Evolutionary conservation across 2,329 filamentous ascomycete species (phyloP), one percentile per base, ranked within the genome.

Genomic region (Colletotrichum horii): DNA sequence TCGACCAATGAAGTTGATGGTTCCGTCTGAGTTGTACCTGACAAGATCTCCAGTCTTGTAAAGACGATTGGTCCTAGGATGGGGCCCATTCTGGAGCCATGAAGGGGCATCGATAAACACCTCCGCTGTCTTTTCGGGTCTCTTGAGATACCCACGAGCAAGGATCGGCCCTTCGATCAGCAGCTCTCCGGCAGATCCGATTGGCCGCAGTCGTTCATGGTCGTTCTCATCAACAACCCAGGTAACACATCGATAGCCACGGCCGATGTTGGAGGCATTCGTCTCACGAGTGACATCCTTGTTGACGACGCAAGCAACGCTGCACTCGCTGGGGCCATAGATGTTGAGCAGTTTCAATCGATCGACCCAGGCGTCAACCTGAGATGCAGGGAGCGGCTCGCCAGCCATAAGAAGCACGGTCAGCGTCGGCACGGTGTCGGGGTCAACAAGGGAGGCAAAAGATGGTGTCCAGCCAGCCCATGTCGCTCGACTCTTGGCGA

Each of bases 31-130:
- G 28, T 79, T 78, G 28, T 79, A 78, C 5, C 78, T 74, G 4
- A 81, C 79, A 32, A 80, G 55, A 34, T 81, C 80, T 43, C 80
- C 80, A n/a, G 79, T 81, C 48, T 78, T 77, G 58, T 81, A 81
- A 5, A 80, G 75, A 19, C 71, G 52, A 8, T 36, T 19, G 26
- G 36, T 32, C 12, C 34, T 36, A 66, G 76, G 83, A 84, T 60
- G 24, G 15, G 58, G 22, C 3, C 70, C 70, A 12, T 55, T 32
- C n/a, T 22, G 55, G 1, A 74, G 66, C 65, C 65, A 88, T 6
- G 8, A 71, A 65, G 71, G 71, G 11, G 43, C 28, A 8, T 65
- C 58, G 28, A 72, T 73, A 38, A 76, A 76, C 1, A 66, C 28
- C 30, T 67, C 38, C 4, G 70, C 30, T 6, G 74, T 68, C 32